Percentiles rank a stretch among this genome's conserved stretches.
phyloP scores from a whole-genome alignment of 2,329 filamentous ascomycete species.

The Torrubiella hemipterigena region DNA sequence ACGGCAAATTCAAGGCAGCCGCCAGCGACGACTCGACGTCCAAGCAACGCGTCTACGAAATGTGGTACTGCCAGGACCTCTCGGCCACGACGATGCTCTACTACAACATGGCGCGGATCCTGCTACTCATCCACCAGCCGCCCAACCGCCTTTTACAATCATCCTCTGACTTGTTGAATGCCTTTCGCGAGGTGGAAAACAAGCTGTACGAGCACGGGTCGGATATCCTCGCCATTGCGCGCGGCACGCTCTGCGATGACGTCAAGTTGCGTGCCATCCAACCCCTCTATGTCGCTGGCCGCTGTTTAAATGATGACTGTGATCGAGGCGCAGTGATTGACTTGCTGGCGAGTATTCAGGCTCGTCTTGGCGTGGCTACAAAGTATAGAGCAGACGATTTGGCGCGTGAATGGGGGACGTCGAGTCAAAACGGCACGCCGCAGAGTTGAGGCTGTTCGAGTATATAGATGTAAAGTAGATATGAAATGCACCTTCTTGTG shows the following conservation, averaged over 20 bases:
- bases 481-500: no score
- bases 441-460: no score
- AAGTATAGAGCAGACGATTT: background rate
- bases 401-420: background rate
- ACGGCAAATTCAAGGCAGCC: background rate
- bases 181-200: background rate
- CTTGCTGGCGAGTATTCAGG: background rate
- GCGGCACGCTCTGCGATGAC: background rate
- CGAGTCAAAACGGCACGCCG: no score
- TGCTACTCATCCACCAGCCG: background rate
- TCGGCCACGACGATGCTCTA: background rate
- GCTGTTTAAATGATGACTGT: background rate
- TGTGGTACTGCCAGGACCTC: background rate
- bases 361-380: background rate
- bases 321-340: background rate
- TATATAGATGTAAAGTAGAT: no score
- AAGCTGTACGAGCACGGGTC: background rate
- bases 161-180: background rate
- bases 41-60: background rate
- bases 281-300: background rate
- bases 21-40: background rate
- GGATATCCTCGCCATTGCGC: background rate
- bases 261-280: background rate
- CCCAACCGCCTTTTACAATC: background rate
- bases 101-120: background rate